Evolutionary conservation across 2,329 filamentous ascomycete species (phyloP), one percentile per base, ranked within the genome.

Genomic region (Fusarium staphyleae): DNA sequence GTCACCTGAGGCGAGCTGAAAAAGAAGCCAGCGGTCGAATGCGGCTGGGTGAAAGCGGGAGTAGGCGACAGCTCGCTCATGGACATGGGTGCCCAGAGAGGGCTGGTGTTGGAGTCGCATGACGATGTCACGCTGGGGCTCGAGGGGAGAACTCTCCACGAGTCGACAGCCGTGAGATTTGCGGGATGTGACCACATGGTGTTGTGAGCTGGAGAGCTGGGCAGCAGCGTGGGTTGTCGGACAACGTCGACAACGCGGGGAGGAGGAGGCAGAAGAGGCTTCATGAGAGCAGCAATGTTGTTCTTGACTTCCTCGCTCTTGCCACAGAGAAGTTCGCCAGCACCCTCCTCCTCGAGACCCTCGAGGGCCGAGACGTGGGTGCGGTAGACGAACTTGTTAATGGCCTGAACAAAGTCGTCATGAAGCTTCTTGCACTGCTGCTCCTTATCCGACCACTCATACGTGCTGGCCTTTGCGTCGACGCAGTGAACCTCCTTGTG

Each of bases 361-460:
- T 99, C 95, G 47, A 99, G 83, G 37, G 93, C 95, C 57, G 88
- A 87, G 62, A 91, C 92, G 69, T 90, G 87, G 13, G 93, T 93
- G 70, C 92, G 88, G 78, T 90, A 99, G 70, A 99, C 93, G 70
- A 96, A 99, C 77, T 89, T 93, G 85, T 99, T 99, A 79, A 93
- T 88, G 63, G 93, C 91, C 78, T 98, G 93, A 62, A 98, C 84
- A 70, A 97, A 98, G 70, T 96, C 92, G 56, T 97, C 91, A 73
- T 98, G 95, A 68, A 98, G 82, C 81, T 96, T 97, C 86, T 96
- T 97, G 78, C 96, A 84, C 72, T 98, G 93, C 66, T 89, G 83
- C 69, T 97, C 93, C 83, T 98, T 98, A 76, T 97, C 93, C 33
- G 92, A 87, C 95, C 95, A 99, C 75, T 91, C 87, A 81, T 92